Conservation (phyloP, 2,329 filamentous ascomycete genomes). For the Dryadomyces quercus-mongolicae region DNA sequence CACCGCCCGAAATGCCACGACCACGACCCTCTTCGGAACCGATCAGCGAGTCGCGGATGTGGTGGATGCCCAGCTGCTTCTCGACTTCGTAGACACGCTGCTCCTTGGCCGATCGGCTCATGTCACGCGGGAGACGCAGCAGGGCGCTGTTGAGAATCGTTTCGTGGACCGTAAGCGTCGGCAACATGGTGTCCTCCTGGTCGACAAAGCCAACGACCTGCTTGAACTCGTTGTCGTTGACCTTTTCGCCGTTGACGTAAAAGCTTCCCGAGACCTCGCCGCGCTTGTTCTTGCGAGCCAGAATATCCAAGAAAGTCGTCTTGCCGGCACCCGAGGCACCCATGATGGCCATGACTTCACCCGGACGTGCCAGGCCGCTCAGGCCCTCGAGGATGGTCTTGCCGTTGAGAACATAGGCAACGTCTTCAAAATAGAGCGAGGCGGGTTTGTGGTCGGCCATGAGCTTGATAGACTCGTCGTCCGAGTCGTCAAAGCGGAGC, state of each 20-base stretch:
- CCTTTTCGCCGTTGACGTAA: constrained; percentile 86
- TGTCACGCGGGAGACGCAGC: constrained; percentile 80
- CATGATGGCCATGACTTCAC: constrained; percentile 97
- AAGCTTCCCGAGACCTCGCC: constrained; percentile 70
- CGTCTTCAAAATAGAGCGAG: constrained; percentile 75
- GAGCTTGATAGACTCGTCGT: constrained; percentile 75
- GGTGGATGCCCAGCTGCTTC: constrained; percentile 85
- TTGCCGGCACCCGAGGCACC: constrained; percentile 95
- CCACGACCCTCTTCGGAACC: constrained; percentile 91
- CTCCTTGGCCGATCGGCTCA: constrained; percentile 79
- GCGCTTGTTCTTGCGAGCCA: constrained; percentile 94
- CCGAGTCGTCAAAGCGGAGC: constrained; percentile 78
- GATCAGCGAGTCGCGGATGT: constrained; percentile 90
- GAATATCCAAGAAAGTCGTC: constrained; percentile 90
- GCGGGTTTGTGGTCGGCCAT: constrained; percentile 89
- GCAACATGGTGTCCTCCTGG: constrained; percentile 93
- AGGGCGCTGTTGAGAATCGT: constrained; percentile 92
- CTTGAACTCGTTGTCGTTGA: constrained; percentile 73
- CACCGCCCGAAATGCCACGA: constrained; percentile 90
- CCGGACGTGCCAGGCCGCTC: constrained; percentile 77
- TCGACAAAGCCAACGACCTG: constrained; percentile 94
- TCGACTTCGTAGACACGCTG: constrained; percentile 88
- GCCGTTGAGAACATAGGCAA: constrained; percentile 76
- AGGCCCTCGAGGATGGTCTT: constrained; percentile 74
- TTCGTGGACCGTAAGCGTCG: constrained; percentile 93